Conservation (phyloP, 345 rosid species). For the Eucalyptus regnans region DNA sequence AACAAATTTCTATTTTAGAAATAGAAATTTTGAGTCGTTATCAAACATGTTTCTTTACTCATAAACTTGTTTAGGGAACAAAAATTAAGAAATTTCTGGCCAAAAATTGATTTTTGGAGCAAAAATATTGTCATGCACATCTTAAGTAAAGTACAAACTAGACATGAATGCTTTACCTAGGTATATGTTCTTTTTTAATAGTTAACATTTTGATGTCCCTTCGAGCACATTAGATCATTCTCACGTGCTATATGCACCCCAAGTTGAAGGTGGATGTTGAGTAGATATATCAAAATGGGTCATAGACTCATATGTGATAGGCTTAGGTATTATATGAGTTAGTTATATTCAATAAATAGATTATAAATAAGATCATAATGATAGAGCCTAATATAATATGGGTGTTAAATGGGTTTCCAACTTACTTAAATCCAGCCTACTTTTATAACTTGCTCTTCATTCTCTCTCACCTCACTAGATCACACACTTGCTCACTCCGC, state of each 20-base stretch:
- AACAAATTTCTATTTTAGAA: too few species aligned
- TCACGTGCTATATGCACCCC: background rate
- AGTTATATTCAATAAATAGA: too few species aligned
- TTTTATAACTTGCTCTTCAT: background rate
- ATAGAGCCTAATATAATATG: background rate
- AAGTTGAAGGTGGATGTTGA: background rate
- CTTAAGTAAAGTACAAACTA: background rate
- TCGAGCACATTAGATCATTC: background rate
- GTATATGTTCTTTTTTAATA: too few species aligned
- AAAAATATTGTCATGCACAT: fast-evolving
- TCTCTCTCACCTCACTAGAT: background rate
- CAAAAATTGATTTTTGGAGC: too few species aligned
- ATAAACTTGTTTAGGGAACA: fast-evolving
- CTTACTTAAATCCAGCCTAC: background rate
- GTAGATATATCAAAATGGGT: background rate
- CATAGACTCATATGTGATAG: background rate
- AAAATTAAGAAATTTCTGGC: too few species aligned
- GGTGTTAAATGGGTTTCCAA: too few species aligned
- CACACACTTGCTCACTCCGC: background rate
- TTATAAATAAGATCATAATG: background rate
- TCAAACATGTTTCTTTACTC: too few species aligned
- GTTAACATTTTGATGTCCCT: background rate
- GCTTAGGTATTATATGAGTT: background rate
- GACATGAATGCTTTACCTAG: background rate
- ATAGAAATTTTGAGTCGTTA: fast-evolving